A percentile compares a stretch with the other conserved stretches of the same genome.
phyloP scores from a whole-genome alignment of 352 stramenopile genomes.

The Pythium sukuiense region DNA sequence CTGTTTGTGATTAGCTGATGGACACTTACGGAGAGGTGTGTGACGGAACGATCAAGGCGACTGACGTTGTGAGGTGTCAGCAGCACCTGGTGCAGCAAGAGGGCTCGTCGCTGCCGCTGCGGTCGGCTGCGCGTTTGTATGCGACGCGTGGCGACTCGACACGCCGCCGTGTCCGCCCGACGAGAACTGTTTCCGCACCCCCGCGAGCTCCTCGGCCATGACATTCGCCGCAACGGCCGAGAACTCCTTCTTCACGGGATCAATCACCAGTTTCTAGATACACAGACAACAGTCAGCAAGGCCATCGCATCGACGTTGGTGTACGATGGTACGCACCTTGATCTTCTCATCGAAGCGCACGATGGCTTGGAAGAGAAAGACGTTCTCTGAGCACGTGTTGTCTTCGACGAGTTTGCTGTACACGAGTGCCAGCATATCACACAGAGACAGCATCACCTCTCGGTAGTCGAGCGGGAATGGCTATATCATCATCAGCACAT shows the following conservation, averaged over 20 bases:
- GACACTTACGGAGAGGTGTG: background rate
- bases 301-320: background rate
- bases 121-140: background rate
- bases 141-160: background rate
- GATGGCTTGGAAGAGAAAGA: constrained; percentile 75
- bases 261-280: constrained; percentile 82
- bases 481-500: constrained; percentile 28
- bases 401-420: constrained; percentile 85
- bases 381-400: constrained; percentile 69
- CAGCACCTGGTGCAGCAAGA: background rate
- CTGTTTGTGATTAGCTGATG: background rate
- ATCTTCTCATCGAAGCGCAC: constrained; percentile 81
- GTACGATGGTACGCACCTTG: constrained; percentile 42
- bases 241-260: constrained; percentile 83
- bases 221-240: constrained; percentile 54
- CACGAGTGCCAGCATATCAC: constrained; percentile 77
- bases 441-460: constrained; percentile 78
- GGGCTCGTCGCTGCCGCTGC: background rate
- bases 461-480: constrained; percentile 81
- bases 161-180: constrained; percentile 19
- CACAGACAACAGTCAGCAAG: background rate
- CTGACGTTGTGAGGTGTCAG: background rate
- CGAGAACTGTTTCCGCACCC: constrained; percentile 52
- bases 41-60: background rate
- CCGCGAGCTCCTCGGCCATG: constrained; percentile 57